A percentile compares a stretch with the other conserved stretches of the same genome.
Conservation (phyloP, 768 basidiomycete species). For the Leucosporidium creatinivorum region DNA sequence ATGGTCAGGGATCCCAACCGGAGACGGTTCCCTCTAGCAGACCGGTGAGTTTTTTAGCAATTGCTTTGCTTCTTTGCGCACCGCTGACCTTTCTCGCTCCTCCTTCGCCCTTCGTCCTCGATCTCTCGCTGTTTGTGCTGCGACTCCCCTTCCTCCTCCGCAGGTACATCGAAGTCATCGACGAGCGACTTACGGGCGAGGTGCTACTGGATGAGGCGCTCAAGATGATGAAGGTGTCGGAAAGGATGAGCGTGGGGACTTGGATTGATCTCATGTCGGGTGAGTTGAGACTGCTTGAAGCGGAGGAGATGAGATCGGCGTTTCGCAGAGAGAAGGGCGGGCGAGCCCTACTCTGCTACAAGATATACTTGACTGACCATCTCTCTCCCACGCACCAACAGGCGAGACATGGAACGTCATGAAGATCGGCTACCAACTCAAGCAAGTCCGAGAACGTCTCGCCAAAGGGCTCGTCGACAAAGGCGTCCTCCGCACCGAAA, state of each 20-base stretch:
- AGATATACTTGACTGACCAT: not conserved
- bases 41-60: constrained; percentile 46
- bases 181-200: constrained; percentile 87
- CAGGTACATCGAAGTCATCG: constrained; percentile 73
- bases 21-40: constrained; percentile 63
- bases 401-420: constrained; percentile 99
- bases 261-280: constrained; percentile 96
- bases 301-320: not conserved
- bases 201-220: constrained; percentile 92
- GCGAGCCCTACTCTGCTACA: not conserved
- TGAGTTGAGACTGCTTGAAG: constrained; percentile 46
- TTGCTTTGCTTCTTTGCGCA: not conserved
- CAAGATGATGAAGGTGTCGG: constrained; percentile 79
- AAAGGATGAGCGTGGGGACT: constrained; percentile 71
- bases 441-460: constrained; percentile 94
- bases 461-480: constrained; percentile 97
- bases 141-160: not conserved
- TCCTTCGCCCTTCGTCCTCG: not conserved
- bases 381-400: constrained; percentile 41
- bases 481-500: constrained; percentile 96
- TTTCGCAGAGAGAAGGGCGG: not conserved
- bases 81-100: not conserved
- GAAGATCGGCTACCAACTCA: constrained; percentile 98
- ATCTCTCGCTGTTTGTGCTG: not conserved
- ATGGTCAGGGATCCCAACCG: constrained; percentile 77